These are phyloP conservation scores for Celoporthe dispersa DNA, from an alignment of 2,329 filamentous ascomycete species.

Conservation along the genomic window DNA sequence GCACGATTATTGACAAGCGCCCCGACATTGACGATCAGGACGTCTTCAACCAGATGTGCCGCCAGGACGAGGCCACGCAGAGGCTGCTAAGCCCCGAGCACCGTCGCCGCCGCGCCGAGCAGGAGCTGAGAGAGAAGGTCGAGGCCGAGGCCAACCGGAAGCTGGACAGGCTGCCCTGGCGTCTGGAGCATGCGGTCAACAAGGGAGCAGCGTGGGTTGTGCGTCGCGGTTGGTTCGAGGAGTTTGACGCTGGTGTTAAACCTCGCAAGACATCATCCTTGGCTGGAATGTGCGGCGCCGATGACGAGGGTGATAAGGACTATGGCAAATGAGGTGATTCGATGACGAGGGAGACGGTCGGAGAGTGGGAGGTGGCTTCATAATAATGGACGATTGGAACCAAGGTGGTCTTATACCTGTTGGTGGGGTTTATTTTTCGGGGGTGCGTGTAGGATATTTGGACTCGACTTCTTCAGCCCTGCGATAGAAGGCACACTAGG, in stretches of 20 bases:
- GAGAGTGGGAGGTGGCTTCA: neutral
- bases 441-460: neutral
- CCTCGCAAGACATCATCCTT: neutral
- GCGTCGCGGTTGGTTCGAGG: slow-evolving; percentile 27
- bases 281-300: neutral
- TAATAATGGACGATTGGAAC: neutral
- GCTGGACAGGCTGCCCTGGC: slow-evolving; percentile 31
- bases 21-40: neutral
- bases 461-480: neutral
- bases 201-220: slow-evolving; percentile 33
- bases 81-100: slow-evolving; percentile 28
- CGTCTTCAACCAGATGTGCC: slow-evolving; percentile 14
- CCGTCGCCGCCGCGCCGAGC: slow-evolving; percentile 27
- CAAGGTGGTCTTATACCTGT: neutral
- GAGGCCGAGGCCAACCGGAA: neutral
- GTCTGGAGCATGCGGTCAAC: slow-evolving; percentile 33
- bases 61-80: slow-evolving; percentile 15
- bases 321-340: neutral
- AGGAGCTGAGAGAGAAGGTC: slow-evolving; percentile 25
- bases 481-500: neutral
- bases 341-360: neutral
- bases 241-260: slow-evolving; percentile 15
- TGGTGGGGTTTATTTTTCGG: neutral
- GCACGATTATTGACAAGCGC: slow-evolving; percentile 27
- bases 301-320: neutral